Conservation (phyloP, 2,329 filamentous ascomycete genomes). For the Colletotrichum sp. region DNA sequence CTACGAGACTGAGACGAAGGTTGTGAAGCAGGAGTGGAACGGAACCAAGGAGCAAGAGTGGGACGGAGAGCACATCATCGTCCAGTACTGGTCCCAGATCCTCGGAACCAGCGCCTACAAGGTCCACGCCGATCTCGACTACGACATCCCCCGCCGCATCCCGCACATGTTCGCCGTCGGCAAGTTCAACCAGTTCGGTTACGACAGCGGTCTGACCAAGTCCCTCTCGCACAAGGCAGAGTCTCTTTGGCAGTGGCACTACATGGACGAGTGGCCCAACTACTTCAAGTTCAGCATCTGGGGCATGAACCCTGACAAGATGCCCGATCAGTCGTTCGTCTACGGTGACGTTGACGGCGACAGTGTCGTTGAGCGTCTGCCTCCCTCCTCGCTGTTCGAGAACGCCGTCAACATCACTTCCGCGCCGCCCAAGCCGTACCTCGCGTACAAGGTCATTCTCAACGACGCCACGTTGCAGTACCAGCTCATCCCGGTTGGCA, state of each 20-base stretch:
- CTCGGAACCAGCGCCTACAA: conserved; percentile 64
- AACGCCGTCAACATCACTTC: conserved; percentile 47
- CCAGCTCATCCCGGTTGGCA: conserved; percentile 56
- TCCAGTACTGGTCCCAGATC: conserved; percentile 69
- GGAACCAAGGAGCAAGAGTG: conserved; percentile 63
- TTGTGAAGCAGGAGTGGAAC: conserved; percentile 56
- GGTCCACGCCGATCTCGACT: conserved; percentile 60
- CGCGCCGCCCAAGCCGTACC: conserved; percentile 54
- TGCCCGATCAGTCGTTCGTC: conserved; percentile 60
- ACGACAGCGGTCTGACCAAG: conserved; percentile 63
- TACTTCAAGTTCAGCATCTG: conserved; percentile 68
- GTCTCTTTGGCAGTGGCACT: conserved; percentile 61
- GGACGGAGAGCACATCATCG: conserved; percentile 65
- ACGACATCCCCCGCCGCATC: conserved; percentile 52
- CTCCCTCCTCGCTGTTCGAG: conserved; percentile 60
- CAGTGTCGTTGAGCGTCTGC: conserved; percentile 64
- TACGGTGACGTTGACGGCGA: conserved; percentile 68
- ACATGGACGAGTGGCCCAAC: conserved; percentile 69
- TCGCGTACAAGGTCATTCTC: conserved; percentile 59
- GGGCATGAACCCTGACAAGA: conserved; percentile 68
- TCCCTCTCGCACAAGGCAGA: conserved; percentile 52
- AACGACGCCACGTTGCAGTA: conserved; percentile 61
- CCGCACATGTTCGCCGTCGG: conserved; percentile 70
- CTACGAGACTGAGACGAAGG: conserved; percentile 56
- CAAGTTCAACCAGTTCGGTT: conserved; percentile 68